A percentile compares a stretch with the other conserved stretches of the same genome.
Evolutionary conservation across 371 early-diverging fungal species (phyloP).

Genomic region (Syncephalastrum racemosum): DNA sequence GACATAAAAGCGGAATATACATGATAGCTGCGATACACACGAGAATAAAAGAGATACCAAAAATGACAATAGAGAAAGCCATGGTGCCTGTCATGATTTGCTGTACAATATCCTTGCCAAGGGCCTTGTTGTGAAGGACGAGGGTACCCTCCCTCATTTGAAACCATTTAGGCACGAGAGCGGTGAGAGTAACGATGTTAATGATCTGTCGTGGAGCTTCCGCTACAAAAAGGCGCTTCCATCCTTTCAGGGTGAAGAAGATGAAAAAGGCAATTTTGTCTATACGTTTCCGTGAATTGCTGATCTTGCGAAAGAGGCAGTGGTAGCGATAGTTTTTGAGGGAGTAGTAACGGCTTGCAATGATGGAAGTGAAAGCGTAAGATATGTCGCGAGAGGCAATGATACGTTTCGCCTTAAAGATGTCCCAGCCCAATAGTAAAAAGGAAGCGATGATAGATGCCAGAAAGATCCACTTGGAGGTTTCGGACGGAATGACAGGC

Average conservation of each 20-base stretch:
- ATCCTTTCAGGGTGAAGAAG: slow-evolving; percentile 82
- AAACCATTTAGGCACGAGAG: slow-evolving; percentile 31
- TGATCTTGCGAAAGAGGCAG: slow-evolving; percentile 79
- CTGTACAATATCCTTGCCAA: slow-evolving; percentile 25
- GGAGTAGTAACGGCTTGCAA: slow-evolving; percentile 66
- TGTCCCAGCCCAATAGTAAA: slow-evolving; percentile 72
- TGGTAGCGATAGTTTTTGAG: slow-evolving; percentile 70
- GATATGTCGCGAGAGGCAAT: slow-evolving; percentile 71
- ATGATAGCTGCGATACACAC: slow-evolving; percentile 66
- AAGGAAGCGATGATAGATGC: slow-evolving; percentile 70
- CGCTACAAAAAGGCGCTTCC: slow-evolving; percentile 86
- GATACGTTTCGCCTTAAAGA: slow-evolving; percentile 66
- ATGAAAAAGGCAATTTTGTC: slow-evolving; percentile 83
- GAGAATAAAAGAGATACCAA: slow-evolving; percentile 52
- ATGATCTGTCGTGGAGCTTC: slow-evolving; percentile 86
- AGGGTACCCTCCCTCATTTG: slow-evolving; percentile 18
- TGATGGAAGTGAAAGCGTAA: slow-evolving; percentile 72
- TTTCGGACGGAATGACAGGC: slow-evolving; percentile 31
- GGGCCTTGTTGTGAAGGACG: slow-evolving; percentile 20
- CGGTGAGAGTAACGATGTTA: slow-evolving; percentile 36
- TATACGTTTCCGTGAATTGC: slow-evolving; percentile 56
- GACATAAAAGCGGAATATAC: slow-evolving; percentile 80
- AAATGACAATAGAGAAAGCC: slow-evolving; percentile 39
- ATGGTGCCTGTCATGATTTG: slow-evolving; percentile 43
- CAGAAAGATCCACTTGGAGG: slow-evolving; percentile 64